These are phyloP conservation scores for Coffea canephora DNA, from an alignment of 257 asterid species.

Conservation along the genomic window DNA sequence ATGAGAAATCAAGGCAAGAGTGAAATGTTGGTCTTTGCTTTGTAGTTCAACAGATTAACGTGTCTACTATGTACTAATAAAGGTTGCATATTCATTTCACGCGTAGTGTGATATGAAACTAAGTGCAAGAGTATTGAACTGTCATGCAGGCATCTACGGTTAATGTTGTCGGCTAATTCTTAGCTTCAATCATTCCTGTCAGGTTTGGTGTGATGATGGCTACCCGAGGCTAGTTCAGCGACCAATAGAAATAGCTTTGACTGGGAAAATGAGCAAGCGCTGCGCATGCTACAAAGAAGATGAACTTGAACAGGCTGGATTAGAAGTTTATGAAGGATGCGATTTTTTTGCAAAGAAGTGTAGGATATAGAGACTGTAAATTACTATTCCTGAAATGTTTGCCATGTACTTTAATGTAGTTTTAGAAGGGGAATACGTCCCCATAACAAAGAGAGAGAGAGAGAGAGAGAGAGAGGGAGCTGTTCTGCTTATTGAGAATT, in stretches of 20 bases:
- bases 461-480: no score
- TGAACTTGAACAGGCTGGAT: conserved; percentile 55
- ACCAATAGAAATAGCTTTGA: conserved; percentile 77
- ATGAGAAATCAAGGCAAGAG: background rate
- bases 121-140: background rate
- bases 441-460: no score
- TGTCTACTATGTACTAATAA: background rate
- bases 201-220: conserved; percentile 97
- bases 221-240: conserved; percentile 88
- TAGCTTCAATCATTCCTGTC: conserved; percentile 23
- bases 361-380: conserved; percentile 28
- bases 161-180: background rate
- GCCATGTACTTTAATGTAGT: background rate
- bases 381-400: background rate
- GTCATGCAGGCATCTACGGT: background rate
- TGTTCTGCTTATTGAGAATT: no score
- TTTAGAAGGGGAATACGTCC: background rate
- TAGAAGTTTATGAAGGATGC: conserved; percentile 78
- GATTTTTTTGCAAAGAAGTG: conserved; percentile 57
- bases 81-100: background rate
- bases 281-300: conserved; percentile 80
- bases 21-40: background rate
- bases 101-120: background rate
- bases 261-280: conserved; percentile 86
- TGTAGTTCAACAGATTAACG: background rate